Evolutionary conservation across 495 filamentous ascomycete species (phyloP).

Genomic region (Letharia columbiana): DNA sequence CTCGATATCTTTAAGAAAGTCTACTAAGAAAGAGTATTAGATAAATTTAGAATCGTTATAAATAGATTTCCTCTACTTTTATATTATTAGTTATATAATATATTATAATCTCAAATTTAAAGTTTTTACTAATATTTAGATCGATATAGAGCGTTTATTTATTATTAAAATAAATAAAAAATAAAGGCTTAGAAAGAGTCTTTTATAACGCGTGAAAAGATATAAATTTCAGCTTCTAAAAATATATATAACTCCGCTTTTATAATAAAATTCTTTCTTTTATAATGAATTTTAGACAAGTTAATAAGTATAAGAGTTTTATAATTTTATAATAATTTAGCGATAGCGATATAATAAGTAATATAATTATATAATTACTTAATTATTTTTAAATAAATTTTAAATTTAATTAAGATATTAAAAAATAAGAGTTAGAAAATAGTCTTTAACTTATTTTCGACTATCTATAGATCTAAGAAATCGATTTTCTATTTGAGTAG

Average conservation of each 20-base stretch:
- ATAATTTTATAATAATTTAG: too few species aligned
- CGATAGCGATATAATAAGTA: too few species aligned
- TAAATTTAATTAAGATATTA: too few species aligned
- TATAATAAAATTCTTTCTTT: too few species aligned
- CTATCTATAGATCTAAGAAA: not conserved
- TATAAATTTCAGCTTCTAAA: not conserved
- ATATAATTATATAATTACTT: too few species aligned
- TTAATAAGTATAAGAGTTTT: too few species aligned
- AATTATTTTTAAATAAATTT: too few species aligned
- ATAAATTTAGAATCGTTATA: too few species aligned
- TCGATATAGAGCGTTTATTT: not conserved
- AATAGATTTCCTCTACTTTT: too few species aligned
- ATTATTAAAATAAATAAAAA: slow-evolving; percentile 8
- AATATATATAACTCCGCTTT: not conserved
- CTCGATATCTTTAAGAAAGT: not conserved
- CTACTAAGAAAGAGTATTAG: slow-evolving; percentile 6
- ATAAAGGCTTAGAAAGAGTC: too few species aligned
- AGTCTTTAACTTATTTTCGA: not conserved
- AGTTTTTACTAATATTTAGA: slow-evolving; percentile 12
- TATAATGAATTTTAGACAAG: too few species aligned
- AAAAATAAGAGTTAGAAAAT: not conserved
- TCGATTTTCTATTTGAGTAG: not conserved
- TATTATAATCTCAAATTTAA: not conserved
- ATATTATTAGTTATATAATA: slow-evolving; percentile 4
- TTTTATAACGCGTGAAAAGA: not conserved